These are phyloP conservation scores for Aspergillus candidus DNA, from an alignment of 2,329 filamentous ascomycete species.

Conservation along the genomic window DNA sequence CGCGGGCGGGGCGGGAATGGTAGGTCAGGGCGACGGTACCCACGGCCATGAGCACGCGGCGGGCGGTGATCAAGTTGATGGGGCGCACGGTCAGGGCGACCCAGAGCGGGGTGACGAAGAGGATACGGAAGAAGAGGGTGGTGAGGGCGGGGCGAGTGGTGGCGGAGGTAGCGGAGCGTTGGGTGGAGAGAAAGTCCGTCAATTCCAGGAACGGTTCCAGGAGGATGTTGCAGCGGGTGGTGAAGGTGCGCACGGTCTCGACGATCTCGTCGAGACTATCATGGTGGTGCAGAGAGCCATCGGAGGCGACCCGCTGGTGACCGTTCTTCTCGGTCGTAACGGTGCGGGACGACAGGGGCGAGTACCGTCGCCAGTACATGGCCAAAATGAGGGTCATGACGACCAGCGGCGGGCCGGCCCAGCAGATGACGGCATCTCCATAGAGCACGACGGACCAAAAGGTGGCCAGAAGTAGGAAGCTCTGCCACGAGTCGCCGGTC, in stretches of 20 bases:
- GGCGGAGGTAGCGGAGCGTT: slow-evolving; percentile 81
- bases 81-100: slow-evolving; percentile 75
- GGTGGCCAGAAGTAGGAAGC: slow-evolving; percentile 74
- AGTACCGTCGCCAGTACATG: slow-evolving; percentile 89
- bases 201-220: slow-evolving; percentile 82
- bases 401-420: slow-evolving; percentile 75
- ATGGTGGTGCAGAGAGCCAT: slow-evolving; percentile 69
- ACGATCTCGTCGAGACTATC: slow-evolving; percentile 97
- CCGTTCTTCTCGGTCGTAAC: slow-evolving; percentile 62
- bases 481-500: slow-evolving; percentile 90
- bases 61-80: slow-evolving; percentile 76
- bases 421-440: slow-evolving; percentile 73
- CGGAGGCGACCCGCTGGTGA: slow-evolving; percentile 47
- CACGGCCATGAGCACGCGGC: slow-evolving; percentile 73
- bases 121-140: slow-evolving; percentile 78
- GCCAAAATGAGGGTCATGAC: slow-evolving; percentile 74
- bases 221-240: slow-evolving; percentile 83
- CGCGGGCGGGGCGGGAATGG: slow-evolving; percentile 81
- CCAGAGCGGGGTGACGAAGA: slow-evolving; percentile 86
- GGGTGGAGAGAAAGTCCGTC: slow-evolving; percentile 89
- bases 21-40: slow-evolving; percentile 85
- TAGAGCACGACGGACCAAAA: slow-evolving; percentile 89
- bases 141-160: slow-evolving; percentile 87
- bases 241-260: slow-evolving; percentile 85
- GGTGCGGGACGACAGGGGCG: slow-evolving; percentile 78